Evolutionary conservation across 139 green algal genomes (phyloP).

Genomic region (Chlamydomonas applanata): DNA sequence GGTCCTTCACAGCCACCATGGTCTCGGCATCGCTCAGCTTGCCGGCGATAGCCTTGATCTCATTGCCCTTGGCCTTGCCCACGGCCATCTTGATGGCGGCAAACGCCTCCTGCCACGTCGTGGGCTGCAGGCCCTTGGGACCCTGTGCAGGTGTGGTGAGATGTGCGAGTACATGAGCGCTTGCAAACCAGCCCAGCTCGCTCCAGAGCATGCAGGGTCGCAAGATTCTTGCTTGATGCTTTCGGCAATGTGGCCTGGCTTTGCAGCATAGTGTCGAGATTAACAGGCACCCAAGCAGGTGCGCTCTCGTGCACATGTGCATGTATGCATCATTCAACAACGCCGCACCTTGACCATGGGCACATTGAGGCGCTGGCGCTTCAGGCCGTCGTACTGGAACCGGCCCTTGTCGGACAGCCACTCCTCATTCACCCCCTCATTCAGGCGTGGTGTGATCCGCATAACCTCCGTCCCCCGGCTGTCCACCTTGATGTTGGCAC

Average conservation of each 20-base stretch:
- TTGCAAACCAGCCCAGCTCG: no score
- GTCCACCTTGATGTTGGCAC: conserved; percentile 89
- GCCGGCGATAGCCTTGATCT: conserved; percentile 84
- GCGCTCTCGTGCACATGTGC: background rate
- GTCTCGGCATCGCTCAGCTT: conserved; percentile 93
- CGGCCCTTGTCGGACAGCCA: conserved; percentile 96
- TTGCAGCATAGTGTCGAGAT: no score
- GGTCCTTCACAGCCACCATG: conserved; percentile 86
- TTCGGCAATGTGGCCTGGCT: no score
- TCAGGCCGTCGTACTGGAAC: conserved; percentile 96
- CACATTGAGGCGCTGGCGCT: conserved; percentile 86
- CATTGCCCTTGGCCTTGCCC: conserved; percentile 41
- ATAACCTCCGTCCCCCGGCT: conserved; percentile 83
- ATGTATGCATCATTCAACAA: background rate
- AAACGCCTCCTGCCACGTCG: conserved; percentile 80
- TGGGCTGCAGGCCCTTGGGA: conserved; percentile 54
- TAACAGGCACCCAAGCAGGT: no score
- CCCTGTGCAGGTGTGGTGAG: conserved; percentile 24
- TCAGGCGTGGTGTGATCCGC: conserved; percentile 89
- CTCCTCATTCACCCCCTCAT: conserved; percentile 98
- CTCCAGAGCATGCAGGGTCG: no score
- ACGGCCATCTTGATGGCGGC: conserved; percentile 50
- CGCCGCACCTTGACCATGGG: conserved; percentile 75
- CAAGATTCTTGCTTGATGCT: no score
- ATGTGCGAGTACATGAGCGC: background rate